Base-by-base conservation (phyloP, 306 rosid species). In the Malus sieversii region DNA sequence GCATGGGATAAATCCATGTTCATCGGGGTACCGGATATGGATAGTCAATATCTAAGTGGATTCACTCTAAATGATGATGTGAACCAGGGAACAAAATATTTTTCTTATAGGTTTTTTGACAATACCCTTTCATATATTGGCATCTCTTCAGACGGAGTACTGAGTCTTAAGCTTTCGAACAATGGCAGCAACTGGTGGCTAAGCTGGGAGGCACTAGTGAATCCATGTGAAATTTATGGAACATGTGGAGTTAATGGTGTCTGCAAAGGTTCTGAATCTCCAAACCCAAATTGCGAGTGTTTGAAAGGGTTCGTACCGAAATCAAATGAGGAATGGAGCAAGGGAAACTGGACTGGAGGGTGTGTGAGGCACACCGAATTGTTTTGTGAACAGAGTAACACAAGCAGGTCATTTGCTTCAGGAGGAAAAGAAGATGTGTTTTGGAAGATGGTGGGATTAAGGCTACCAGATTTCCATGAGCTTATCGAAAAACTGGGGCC, bases 1-100 rank as follows among this genome's bases (percentile, higher is more conserved):
- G 90, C 88, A 13, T 87, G 91, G 91, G 85, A 85, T 44, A 78
- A 79, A 16, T 48, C 82, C 8, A 35, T 65, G 79, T 89, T 87
- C 52, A 68, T 82, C 8, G 91, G 94, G 18, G 4, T 82, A 10
- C 84, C 84, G 1, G 6, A 32, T 0, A 84, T 82, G 88, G 6
- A 79, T 51, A 19, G 75, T 7, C 76, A 53, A 18, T 87, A 78
- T 77, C 38, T 32, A 9, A 60, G 66, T 72, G 84, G 84, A 14
- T 83, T 79, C 66, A 40, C 1, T 30, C 55, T 85, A 1, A 78
- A 18, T 2, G 73, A 82, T 68, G 79, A 87, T 25, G 53, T n/a
- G 10, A 73, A 73, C 19, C 18, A 15, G 19, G 87, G 88, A 35
- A 82, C 72, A 38, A 78, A 59, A 33, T 80, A 58, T 38, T 22